Percentiles rank a stretch among this genome's conserved stretches.
Conservation (phyloP, 257 asterid genomes). For the Capsicum pubescens region DNA sequence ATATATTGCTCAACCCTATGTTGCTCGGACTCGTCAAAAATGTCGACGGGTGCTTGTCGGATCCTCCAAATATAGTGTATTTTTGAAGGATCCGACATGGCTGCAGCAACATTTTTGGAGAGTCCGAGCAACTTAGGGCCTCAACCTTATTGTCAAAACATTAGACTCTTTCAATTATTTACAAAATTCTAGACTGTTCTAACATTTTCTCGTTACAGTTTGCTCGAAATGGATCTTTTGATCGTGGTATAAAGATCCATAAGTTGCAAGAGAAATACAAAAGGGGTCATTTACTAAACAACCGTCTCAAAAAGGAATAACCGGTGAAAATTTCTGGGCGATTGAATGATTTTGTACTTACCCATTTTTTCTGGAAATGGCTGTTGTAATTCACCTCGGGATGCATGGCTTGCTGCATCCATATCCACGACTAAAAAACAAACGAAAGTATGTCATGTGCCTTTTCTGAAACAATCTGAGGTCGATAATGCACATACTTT, state of each 20-base stretch:
- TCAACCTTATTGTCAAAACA: background rate
- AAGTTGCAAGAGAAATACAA: background rate
- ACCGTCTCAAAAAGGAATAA: background rate
- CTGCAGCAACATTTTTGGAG: too few relatives aligned
- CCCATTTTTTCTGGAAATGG: conserved; percentile 87
- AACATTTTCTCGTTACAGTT: background rate
- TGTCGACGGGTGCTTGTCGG: too few relatives aligned
- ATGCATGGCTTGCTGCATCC: conserved; percentile 99
- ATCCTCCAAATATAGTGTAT: too few relatives aligned
- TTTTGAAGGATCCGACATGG: too few relatives aligned
- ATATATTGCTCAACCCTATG: background rate
- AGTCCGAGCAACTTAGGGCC: too few relatives aligned
- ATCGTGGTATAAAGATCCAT: background rate
- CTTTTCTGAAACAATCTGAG: background rate
- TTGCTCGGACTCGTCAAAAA: too few relatives aligned
- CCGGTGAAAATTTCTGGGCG: background rate
- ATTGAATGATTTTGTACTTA: conserved; percentile 39
- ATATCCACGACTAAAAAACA: conserved; percentile 81
- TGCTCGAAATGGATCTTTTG: background rate
- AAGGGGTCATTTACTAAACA: background rate
- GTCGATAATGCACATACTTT: background rate
- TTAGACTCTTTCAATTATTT: background rate
- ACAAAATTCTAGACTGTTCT: background rate
- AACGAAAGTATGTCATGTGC: background rate
- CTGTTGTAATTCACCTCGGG: conserved; percentile 85